Evolutionary conservation across 2,329 filamentous ascomycete species (phyloP).

Genomic region (Sclerotiophoma versabilis): DNA sequence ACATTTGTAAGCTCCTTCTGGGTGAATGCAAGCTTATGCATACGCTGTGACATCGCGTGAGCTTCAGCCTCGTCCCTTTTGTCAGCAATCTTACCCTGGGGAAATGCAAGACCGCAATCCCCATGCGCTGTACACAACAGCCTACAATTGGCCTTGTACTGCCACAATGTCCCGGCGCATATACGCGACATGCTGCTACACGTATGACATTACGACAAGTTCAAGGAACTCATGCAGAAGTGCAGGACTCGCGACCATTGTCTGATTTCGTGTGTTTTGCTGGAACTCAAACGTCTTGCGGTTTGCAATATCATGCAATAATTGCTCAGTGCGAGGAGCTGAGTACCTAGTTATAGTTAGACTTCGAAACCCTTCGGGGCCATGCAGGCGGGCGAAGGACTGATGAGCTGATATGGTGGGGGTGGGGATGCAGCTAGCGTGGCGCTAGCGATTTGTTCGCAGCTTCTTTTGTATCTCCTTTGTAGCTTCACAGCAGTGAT

Average conservation of each 20-base stretch:
- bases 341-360: too few species aligned
- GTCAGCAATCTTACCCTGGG: background rate
- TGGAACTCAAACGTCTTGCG: too few species aligned
- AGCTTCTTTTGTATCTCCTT: too few species aligned
- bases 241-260: too few species aligned
- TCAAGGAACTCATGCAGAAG: too few species aligned
- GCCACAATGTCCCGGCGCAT: background rate
- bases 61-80: background rate
- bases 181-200: background rate
- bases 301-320: too few species aligned
- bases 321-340: too few species aligned
- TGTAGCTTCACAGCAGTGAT: too few species aligned
- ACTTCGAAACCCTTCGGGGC: too few species aligned
- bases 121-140: background rate
- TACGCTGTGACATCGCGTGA: background rate
- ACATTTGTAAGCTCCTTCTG: slow-evolving; percentile 8
- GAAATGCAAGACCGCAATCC: background rate
- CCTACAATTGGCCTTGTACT: background rate
- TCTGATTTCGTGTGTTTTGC: too few species aligned
- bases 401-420: background rate
- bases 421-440: background rate
- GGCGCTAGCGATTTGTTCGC: too few species aligned
- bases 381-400: too few species aligned
- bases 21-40: background rate
- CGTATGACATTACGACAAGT: background rate